Conservation (phyloP, 345 rosid genomes). For the Trapa bicornis region DNA sequence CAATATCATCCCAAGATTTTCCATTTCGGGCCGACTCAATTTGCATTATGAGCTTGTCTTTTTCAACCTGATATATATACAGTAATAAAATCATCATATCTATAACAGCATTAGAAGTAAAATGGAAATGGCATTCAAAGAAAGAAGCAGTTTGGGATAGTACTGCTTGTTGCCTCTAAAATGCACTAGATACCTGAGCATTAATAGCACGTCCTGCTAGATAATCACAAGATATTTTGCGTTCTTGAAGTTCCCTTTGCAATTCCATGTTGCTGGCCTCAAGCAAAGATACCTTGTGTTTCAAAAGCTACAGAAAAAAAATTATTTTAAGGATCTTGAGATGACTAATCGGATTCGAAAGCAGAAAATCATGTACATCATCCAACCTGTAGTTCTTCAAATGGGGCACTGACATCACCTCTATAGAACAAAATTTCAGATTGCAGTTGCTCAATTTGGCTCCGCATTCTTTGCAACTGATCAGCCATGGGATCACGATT, state of each 20-base stretch:
- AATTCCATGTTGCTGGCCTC: constrained; percentile 79
- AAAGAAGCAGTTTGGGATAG: neutral
- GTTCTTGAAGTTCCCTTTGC: constrained; percentile 60
- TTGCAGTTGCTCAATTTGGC: constrained; percentile 91
- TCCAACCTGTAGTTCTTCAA: constrained; percentile 84
- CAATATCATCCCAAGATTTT: constrained; percentile 85
- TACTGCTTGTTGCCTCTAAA: neutral
- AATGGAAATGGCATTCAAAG: neutral
- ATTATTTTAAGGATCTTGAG: neutral
- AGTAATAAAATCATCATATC: neutral
- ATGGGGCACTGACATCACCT: constrained; percentile 49
- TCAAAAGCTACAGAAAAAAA: constrained; percentile 47
- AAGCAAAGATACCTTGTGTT: constrained; percentile 68
- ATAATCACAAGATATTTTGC: constrained; percentile 59
- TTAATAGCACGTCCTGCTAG: constrained; percentile 60
- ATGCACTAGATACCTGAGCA: constrained; percentile 52
- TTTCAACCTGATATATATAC: constrained; percentile 54
- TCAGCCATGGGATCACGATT: constrained; percentile 83
- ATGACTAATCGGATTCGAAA: neutral
- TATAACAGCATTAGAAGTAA: neutral
- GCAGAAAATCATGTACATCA: neutral
- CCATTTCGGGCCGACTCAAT: constrained; percentile 74
- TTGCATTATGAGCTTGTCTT: constrained; percentile 64
- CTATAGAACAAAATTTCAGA: constrained; percentile 73
- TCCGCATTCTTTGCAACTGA: constrained; percentile 77